Percentiles rank a stretch among this genome's conserved stretches.
Evolutionary conservation across 805 yeast species (phyloP).

Genomic region (Ogataea wickerhamii): DNA sequence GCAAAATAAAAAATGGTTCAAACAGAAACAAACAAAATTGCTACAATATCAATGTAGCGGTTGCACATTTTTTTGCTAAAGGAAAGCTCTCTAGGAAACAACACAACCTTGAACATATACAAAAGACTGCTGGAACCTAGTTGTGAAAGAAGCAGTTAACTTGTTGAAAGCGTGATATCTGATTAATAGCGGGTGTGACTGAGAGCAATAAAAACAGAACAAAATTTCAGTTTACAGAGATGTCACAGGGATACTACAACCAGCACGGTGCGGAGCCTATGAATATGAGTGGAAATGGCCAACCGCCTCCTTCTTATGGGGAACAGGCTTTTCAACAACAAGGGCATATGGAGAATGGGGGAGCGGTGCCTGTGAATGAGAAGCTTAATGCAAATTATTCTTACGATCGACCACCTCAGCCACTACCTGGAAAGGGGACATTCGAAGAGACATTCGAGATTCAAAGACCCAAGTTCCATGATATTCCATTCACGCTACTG

Average conservation of each 20-base stretch:
- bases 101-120: too few relatives aligned
- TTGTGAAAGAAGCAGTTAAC: not conserved
- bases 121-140: too few relatives aligned
- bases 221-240: not conserved
- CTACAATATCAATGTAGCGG: too few relatives aligned
- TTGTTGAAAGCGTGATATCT: too few relatives aligned
- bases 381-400: constrained; percentile 14
- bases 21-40: too few relatives aligned
- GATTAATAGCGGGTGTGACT: too few relatives aligned
- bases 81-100: too few relatives aligned
- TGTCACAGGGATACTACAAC: not conserved
- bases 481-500: constrained; percentile 64
- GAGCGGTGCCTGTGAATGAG: constrained; percentile 9
- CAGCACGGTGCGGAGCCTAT: not conserved
- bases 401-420: constrained; percentile 25
- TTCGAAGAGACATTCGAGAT: constrained; percentile 70
- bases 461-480: constrained; percentile 60
- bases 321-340: constrained; percentile 8
- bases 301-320: constrained; percentile 12
- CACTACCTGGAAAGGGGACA: constrained; percentile 34
- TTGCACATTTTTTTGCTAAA: too few relatives aligned
- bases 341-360: constrained; percentile 6
- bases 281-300: constrained; percentile 1
- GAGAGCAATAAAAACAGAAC: too few relatives aligned
- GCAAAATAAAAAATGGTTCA: too few relatives aligned